Conservation (phyloP, 164 flowering plant species). For the Vitis amurensis region DNA sequence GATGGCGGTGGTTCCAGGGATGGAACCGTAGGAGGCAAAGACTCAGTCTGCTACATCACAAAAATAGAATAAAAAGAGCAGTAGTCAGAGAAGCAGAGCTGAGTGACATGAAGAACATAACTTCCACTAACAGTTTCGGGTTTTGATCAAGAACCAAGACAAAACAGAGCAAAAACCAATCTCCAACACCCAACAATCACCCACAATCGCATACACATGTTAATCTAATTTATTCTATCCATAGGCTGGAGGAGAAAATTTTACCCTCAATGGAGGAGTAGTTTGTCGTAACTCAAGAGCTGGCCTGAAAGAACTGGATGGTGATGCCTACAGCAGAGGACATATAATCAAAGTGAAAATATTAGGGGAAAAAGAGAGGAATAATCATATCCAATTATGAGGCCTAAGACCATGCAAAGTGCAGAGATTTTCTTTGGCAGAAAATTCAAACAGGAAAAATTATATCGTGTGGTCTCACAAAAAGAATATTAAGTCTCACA, state of each 20-base stretch:
- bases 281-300: constrained; percentile 39
- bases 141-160: too few species aligned
- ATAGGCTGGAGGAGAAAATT: background rate
- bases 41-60: constrained; percentile 36
- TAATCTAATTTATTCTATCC: background rate
- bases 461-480: background rate
- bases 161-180: too few species aligned
- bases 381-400: background rate
- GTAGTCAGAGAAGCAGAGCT: too few species aligned
- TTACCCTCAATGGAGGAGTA: constrained; percentile 49
- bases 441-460: background rate
- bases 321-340: constrained; percentile 37
- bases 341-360: background rate
- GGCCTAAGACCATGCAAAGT: background rate
- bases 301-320: constrained; percentile 44
- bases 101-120: too few species aligned
- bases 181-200: too few species aligned
- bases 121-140: too few species aligned
- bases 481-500: background rate
- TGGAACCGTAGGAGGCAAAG: constrained; percentile 36
- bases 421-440: background rate
- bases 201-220: too few species aligned
- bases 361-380: background rate
- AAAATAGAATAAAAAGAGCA: background rate
- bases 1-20: constrained; percentile 40